Conservation (phyloP, 75 land plant species). For the Chamaecyparis obtusa region DNA sequence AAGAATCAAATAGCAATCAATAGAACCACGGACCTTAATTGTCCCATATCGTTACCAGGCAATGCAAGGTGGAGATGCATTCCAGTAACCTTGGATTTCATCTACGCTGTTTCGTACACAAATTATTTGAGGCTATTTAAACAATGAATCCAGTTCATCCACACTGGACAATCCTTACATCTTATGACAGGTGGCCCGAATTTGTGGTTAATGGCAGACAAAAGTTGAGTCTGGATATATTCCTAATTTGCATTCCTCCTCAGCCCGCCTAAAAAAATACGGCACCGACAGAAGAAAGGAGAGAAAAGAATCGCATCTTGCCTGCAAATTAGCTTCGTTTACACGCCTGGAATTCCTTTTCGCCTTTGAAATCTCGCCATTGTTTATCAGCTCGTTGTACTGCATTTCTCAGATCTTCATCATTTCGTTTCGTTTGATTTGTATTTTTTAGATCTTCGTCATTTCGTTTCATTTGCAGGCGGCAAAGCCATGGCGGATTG, state of each 20-base stretch:
- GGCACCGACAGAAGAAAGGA: not conserved
- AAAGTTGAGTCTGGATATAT: not conserved
- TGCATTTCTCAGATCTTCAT: not conserved
- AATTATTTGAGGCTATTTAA: too few relatives aligned
- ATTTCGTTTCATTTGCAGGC: not conserved
- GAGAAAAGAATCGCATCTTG: not conserved
- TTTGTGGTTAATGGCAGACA: not conserved
- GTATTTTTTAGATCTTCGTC: not conserved
- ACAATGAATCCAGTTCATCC: too few relatives aligned
- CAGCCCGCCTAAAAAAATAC: not conserved
- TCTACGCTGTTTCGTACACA: too few relatives aligned
- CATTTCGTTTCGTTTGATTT: not conserved
- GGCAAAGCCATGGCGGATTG: conserved; percentile 46
- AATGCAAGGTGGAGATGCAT: too few relatives aligned
- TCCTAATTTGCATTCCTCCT: not conserved
- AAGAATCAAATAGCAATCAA: too few relatives aligned
- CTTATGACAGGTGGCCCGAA: not conserved
- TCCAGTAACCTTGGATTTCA: too few relatives aligned
- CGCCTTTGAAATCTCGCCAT: not conserved
- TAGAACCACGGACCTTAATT: too few relatives aligned
- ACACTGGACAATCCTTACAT: too few relatives aligned
- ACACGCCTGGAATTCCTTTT: not conserved
- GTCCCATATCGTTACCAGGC: too few relatives aligned
- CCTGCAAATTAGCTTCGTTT: not conserved
- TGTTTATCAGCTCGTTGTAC: not conserved